A percentile compares a stretch with the other conserved stretches of the same genome.
Conservation (phyloP, 805 yeast genomes). For the Teunomyces barrocoloradensis region DNA sequence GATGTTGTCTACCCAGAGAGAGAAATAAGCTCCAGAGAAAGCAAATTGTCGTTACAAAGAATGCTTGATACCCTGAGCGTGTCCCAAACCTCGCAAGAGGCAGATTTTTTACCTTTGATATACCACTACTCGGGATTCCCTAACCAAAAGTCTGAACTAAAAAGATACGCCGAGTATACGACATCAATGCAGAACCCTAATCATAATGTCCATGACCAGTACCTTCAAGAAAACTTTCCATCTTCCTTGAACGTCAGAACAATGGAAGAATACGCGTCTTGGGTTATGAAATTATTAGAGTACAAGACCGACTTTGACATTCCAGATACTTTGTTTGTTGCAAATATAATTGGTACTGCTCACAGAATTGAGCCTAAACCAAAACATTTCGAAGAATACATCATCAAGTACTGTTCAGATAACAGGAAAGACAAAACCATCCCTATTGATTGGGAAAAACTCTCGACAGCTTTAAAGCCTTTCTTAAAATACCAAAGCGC, state of each 20-base stretch:
- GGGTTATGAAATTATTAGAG: background rate
- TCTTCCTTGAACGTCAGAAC: background rate
- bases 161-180: background rate
- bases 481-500: slow-evolving; percentile 1
- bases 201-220: background rate
- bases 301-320: slow-evolving; percentile 1
- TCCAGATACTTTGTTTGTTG: background rate
- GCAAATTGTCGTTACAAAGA: slow-evolving; percentile 1
- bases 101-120: background rate
- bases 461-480: background rate
- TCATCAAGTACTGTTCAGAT: background rate
- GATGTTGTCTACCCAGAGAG: slow-evolving; percentile 1
- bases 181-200: background rate
- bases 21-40: background rate
- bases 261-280: background rate
- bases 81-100: background rate
- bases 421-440: background rate
- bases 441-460: background rate
- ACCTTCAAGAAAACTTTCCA: background rate
- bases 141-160: background rate
- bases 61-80: slow-evolving; percentile 1
- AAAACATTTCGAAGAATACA: background rate
- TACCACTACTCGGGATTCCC: slow-evolving; percentile 2
- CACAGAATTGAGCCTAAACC: background rate
- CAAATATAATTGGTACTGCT: background rate